Conservation (phyloP, 2,329 filamentous ascomycete genomes). For the Trichoderma lentiforme region DNA sequence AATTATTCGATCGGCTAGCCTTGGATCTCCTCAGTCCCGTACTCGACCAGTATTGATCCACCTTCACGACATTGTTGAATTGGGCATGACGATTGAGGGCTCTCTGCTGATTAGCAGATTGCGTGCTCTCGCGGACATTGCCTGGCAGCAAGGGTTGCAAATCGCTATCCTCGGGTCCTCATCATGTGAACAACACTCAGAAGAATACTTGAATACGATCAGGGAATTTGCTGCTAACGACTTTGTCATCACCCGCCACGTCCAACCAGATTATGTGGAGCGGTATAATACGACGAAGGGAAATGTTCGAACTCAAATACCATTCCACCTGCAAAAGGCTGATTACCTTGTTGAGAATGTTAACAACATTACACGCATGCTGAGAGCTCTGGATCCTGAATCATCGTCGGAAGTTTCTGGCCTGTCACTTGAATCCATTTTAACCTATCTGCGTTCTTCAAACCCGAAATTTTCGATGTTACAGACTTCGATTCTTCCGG, state of each 20-base stretch:
- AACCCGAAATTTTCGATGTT: constrained; percentile 30
- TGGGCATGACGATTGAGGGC: constrained; percentile 67
- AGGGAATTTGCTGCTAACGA: constrained; percentile 40
- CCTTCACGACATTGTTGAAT: constrained; percentile 75
- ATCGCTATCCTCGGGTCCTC: constrained; percentile 81
- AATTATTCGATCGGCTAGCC: constrained; percentile 49
- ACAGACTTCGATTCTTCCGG: constrained; percentile 36
- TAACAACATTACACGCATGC: constrained; percentile 46
- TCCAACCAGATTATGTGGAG: constrained; percentile 31
- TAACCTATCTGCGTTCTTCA: constrained; percentile 27
- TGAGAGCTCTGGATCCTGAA: constrained; percentile 36
- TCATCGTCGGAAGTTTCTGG: constrained; percentile 6
- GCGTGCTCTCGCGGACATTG: constrained; percentile 66
- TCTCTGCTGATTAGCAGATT: constrained; percentile 66
- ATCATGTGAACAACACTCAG: constrained; percentile 49
- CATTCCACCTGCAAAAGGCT: constrained; percentile 30
- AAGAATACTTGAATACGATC: constrained; percentile 40
- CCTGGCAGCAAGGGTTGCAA: constrained; percentile 67
- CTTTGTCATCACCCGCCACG: constrained; percentile 38
- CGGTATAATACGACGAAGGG: constrained; percentile 5
- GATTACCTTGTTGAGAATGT: constrained; percentile 47
- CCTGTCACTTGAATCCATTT: constrained; percentile 26
- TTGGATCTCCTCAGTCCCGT: constrained; percentile 31
- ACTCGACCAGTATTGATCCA: constrained; percentile 65
- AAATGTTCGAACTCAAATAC: not conserved